A percentile compares a stretch with the other conserved stretches of the same genome.
Conservation (phyloP, 257 asterid species). For the Jacaranda mimosifolia region DNA sequence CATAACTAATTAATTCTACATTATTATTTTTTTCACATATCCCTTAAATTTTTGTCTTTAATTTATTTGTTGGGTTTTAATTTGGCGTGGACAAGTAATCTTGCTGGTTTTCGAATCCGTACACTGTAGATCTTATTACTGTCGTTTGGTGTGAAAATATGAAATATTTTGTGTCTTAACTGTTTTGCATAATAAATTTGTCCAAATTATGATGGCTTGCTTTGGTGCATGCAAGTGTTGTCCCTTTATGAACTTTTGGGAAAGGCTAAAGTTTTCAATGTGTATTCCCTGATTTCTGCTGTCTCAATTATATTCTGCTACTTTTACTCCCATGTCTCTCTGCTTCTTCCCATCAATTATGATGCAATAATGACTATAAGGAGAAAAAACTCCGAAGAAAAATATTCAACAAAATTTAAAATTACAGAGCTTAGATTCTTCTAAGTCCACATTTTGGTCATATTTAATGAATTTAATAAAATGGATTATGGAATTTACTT, state of each 20-base stretch:
- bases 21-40: background rate
- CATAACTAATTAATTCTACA: background rate
- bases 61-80: too few species aligned
- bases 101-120: too few species aligned
- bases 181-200: background rate
- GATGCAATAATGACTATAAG: background rate
- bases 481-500: background rate
- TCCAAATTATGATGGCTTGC: background rate
- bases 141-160: too few species aligned
- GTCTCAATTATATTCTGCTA: conserved; percentile 10
- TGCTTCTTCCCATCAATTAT: conserved; percentile 16
- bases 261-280: conserved; percentile 3
- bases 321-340: background rate
- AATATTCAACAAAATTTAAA: background rate
- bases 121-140: too few species aligned
- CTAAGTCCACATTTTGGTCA: background rate
- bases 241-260: conserved; percentile 7
- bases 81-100: too few species aligned
- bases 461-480: conserved; percentile 10
- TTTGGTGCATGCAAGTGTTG: conserved; percentile 44
- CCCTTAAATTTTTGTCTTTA: too few species aligned
- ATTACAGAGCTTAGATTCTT: background rate
- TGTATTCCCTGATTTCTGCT: conserved; percentile 27
- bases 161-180: too few species aligned
- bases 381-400: background rate